phyloP scores from a whole-genome alignment of 2,329 filamentous ascomycete species.

The Beauveria sp. region DNA sequence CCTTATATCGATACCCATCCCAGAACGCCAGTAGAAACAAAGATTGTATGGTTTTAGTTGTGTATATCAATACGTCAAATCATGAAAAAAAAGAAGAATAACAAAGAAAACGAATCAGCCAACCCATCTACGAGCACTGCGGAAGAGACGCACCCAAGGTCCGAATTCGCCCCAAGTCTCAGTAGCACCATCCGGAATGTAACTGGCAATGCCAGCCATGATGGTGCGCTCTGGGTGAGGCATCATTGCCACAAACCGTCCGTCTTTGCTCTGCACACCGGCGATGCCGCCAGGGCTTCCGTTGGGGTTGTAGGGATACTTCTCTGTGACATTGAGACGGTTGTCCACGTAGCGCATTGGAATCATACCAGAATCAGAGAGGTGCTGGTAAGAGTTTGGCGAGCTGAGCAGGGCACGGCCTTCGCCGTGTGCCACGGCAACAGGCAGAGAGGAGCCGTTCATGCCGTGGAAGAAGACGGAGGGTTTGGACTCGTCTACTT shows the following conservation, averaged over 20 bases:
- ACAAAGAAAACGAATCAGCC: conserved; percentile 35
- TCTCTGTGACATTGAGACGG: conserved; percentile 58
- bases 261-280: conserved; percentile 68
- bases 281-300: conserved; percentile 77
- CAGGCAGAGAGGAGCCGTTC: conserved; percentile 72
- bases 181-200: conserved; percentile 49
- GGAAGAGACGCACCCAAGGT: conserved; percentile 81
- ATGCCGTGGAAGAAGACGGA: conserved; percentile 91
- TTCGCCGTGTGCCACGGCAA: conserved; percentile 86
- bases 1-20: not conserved
- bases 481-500: conserved; percentile 48
- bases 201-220: conserved; percentile 70
- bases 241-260: conserved; percentile 82
- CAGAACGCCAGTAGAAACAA: not conserved
- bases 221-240: conserved; percentile 90
- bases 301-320: conserved; percentile 83
- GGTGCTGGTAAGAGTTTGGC: conserved; percentile 40
- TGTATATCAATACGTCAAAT: not conserved
- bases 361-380: conserved; percentile 62
- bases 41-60: not conserved
- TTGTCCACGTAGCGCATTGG: conserved; percentile 85
- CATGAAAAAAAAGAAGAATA: not conserved
- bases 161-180: conserved; percentile 73
- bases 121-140: conserved; percentile 82
- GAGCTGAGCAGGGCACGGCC: conserved; percentile 67